Conservation (phyloP, 2,329 filamentous ascomycete species). For the Eutypella sp. region DNA sequence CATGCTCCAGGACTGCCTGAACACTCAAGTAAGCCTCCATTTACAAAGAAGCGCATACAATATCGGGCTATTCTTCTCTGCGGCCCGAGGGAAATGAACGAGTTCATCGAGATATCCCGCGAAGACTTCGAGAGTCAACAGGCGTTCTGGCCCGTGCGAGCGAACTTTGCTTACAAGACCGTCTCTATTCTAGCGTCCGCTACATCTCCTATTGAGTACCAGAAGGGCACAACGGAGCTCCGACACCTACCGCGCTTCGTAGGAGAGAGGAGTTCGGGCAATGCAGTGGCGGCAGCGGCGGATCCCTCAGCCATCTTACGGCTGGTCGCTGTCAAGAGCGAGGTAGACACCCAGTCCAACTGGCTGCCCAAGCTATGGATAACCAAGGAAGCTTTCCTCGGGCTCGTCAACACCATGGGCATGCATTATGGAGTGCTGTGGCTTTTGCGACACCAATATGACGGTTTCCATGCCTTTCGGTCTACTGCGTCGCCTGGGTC, state of each 20-base stretch:
- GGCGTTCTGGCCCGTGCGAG: too few relatives aligned
- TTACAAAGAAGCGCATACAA: too few relatives aligned
- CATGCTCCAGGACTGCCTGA: too few relatives aligned
- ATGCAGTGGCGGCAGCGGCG: neutral
- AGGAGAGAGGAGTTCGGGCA: neutral
- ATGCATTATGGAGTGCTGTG: constrained; percentile 18
- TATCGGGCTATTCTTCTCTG: too few relatives aligned
- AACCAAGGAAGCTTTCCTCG: constrained; percentile 16
- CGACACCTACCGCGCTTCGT: constrained; percentile 9
- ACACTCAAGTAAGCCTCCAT: too few relatives aligned
- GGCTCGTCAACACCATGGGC: constrained; percentile 16
- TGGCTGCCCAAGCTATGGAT: constrained; percentile 12
- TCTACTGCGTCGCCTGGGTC: constrained; percentile 3
- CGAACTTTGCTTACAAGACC: too few relatives aligned
- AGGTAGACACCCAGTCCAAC: constrained; percentile 12
- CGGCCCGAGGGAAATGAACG: too few relatives aligned
- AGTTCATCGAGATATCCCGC: too few relatives aligned
- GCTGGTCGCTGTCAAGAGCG: constrained; percentile 10
- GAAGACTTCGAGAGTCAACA: too few relatives aligned
- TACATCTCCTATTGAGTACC: too few relatives aligned
- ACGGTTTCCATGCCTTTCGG: constrained; percentile 21
- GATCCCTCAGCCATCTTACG: constrained; percentile 6
- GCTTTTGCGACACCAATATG: constrained; percentile 20
- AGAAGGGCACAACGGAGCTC: constrained; percentile 7
- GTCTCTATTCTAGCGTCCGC: too few relatives aligned